These are phyloP conservation scores for Oxyria digyna DNA, from an alignment of 148 eudicot genomes.

Conservation along the genomic window DNA sequence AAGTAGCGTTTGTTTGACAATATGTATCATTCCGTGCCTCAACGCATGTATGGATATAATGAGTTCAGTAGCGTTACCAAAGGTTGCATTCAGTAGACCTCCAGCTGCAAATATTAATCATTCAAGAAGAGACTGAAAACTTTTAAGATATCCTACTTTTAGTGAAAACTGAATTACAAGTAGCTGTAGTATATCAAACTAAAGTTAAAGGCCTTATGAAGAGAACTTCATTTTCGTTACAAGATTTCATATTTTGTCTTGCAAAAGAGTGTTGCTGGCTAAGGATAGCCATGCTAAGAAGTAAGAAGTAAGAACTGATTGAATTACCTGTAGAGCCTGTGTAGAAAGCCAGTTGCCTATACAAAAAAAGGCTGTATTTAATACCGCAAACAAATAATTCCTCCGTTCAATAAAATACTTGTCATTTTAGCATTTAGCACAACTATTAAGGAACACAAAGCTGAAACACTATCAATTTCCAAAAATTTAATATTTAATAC, in stretches of 20 bases:
- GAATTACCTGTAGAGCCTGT: conserved; percentile 78
- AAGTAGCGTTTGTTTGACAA: conserved; percentile 79
- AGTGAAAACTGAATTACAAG: too few species aligned
- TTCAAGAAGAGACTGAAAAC: neutral
- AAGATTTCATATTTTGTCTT: neutral
- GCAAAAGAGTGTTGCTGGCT: too few species aligned
- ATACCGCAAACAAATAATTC: neutral
- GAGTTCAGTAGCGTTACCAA: conserved; percentile 95
- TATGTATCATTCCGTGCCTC: conserved; percentile 80
- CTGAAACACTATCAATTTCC: too few species aligned
- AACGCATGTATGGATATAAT: conserved; percentile 81
- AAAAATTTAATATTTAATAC: too few species aligned
- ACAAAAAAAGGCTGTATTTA: conserved; percentile 4
- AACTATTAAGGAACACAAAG: too few species aligned
- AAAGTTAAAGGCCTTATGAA: neutral
- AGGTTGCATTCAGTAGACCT: conserved; percentile 91
- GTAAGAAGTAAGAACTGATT: neutral
- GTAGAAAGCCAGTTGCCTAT: conserved; percentile 83
- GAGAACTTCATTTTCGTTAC: too few species aligned
- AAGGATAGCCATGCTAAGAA: neutral
- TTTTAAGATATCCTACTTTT: too few species aligned
- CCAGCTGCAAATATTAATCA: conserved; percentile 45
- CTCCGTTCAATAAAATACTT: neutral
- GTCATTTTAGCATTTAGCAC: too few species aligned
- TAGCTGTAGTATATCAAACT: too few species aligned